Conservation (phyloP, 768 basidiomycete species). For the Xerocomellus amylosporus region DNA sequence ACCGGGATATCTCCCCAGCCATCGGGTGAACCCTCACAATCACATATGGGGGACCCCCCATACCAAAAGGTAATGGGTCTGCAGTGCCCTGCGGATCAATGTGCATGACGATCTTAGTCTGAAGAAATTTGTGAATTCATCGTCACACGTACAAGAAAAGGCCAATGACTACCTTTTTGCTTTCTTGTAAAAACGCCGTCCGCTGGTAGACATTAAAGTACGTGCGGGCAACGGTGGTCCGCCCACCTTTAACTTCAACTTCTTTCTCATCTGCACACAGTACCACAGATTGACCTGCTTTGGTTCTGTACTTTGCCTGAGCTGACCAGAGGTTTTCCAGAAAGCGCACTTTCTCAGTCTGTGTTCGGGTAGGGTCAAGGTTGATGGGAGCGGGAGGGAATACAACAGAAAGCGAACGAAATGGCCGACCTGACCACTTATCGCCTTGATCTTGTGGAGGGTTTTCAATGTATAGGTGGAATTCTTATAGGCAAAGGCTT, state of each 20-base stretch:
- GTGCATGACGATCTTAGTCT: conserved; percentile 89
- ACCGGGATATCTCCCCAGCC: conserved; percentile 79
- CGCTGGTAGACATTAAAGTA: conserved; percentile 89
- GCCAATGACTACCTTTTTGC: conserved; percentile 60
- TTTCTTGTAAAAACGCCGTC: conserved; percentile 72
- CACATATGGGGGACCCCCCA: conserved; percentile 69
- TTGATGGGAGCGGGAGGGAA: conserved; percentile 67
- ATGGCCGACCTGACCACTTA: conserved; percentile 83
- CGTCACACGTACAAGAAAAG: not conserved
- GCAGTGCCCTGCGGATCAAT: conserved; percentile 76
- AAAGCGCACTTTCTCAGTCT: conserved; percentile 75
- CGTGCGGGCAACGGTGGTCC: conserved; percentile 66
- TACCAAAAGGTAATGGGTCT: conserved; percentile 74
- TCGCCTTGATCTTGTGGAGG: conserved; percentile 81
- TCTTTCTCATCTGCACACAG: conserved; percentile 70
- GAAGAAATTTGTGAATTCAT: conserved; percentile 7
- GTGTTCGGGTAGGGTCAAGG: conserved; percentile 61
- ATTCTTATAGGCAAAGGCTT: conserved; percentile 48
- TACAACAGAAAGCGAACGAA: conserved; percentile 76
- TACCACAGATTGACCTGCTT: conserved; percentile 69
- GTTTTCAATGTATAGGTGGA: conserved; percentile 80
- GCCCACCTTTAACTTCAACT: conserved; percentile 65
- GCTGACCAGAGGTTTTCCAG: conserved; percentile 86
- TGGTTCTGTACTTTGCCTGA: conserved; percentile 78
- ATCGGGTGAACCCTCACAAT: conserved; percentile 80